Conservation (phyloP, 2,329 filamentous ascomycete genomes). For the Aspergillus tubingensis region DNA sequence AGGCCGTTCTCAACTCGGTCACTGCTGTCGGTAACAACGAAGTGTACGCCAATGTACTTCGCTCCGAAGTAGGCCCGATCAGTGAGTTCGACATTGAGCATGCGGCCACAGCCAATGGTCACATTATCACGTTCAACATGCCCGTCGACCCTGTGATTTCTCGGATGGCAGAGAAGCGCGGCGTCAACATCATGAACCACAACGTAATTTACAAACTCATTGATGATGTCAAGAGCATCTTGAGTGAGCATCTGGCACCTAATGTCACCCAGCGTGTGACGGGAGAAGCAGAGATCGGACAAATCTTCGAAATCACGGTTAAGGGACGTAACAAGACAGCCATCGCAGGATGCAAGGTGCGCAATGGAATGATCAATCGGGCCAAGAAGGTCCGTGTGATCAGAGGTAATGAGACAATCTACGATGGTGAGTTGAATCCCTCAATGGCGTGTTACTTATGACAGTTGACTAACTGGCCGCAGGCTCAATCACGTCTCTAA, state of each 20-base stretch:
- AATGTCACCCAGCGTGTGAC: constrained; percentile 68
- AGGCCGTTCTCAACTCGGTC: constrained; percentile 80
- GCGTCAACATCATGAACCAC: constrained; percentile 78
- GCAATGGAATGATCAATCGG: constrained; percentile 73
- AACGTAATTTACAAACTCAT: constrained; percentile 63
- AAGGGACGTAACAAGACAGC: constrained; percentile 69
- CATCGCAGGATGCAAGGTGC: constrained; percentile 84
- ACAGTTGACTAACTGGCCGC: constrained; percentile 13
- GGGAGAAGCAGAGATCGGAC: constrained; percentile 83
- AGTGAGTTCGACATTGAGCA: constrained; percentile 87
- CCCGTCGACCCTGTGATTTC: constrained; percentile 67
- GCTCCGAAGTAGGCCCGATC: constrained; percentile 74
- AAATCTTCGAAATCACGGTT: constrained; percentile 81
- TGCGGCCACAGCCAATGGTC: constrained; percentile 72
- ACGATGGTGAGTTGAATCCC: constrained; percentile 68
- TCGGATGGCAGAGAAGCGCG: constrained; percentile 67
- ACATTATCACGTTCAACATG: constrained; percentile 86
- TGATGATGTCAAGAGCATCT: constrained; percentile 53
- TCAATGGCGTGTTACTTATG: neutral
- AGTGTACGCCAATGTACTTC: constrained; percentile 73
- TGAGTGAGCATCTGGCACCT: constrained; percentile 71
- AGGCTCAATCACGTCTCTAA: constrained; percentile 81
- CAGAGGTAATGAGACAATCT: constrained; percentile 69
- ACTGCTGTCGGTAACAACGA: constrained; percentile 81
- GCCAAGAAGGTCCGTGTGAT: constrained; percentile 70